phyloP scores from a whole-genome alignment of 1,139 yeast genomes.

The Sugiyamaella grinbergsii region DNA sequence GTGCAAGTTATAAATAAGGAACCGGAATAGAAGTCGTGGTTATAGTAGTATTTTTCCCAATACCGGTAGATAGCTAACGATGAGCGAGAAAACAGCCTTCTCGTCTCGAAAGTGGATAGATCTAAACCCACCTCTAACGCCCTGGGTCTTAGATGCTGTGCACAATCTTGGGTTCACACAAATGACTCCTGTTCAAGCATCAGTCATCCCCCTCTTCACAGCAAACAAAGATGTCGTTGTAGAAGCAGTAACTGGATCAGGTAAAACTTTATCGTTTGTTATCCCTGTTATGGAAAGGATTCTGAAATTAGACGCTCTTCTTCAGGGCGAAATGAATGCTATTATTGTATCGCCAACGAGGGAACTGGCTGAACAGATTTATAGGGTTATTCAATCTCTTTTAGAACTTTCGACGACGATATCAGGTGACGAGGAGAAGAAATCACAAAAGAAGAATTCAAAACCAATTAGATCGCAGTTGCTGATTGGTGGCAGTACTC shows the following conservation, averaged over 20 bases:
- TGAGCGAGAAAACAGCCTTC: constrained; percentile 5
- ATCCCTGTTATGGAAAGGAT: constrained; percentile 78
- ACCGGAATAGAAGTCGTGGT: too few species aligned
- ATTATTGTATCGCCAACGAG: constrained; percentile 86
- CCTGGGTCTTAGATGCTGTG: constrained; percentile 58
- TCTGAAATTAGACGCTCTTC: constrained; percentile 38
- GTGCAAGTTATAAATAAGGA: too few species aligned
- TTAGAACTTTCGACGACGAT: constrained; percentile 57
- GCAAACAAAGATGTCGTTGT: constrained; percentile 96
- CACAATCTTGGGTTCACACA: constrained; percentile 69
- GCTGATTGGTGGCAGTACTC: constrained; percentile 73
- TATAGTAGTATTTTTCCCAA: too few species aligned
- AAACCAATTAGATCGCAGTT: constrained; percentile 61
- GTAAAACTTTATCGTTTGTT: constrained; percentile 86
- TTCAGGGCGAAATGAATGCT: constrained; percentile 64
- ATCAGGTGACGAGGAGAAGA: constrained; percentile 23
- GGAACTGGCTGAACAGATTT: constrained; percentile 85
- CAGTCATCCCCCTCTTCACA: constrained; percentile 83
- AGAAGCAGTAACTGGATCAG: constrained; percentile 95
- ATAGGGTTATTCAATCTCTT: constrained; percentile 61
- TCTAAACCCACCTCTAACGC: constrained; percentile 34
- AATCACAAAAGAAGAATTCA: constrained; percentile 19
- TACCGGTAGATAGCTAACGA: too few species aligned
- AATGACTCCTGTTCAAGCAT: constrained; percentile 98
- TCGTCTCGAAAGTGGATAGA: constrained; percentile 38